Percentiles rank a stretch among this genome's conserved stretches.
These are phyloP conservation scores for Aspergillus uvarum DNA, from an alignment of 2,329 filamentous ascomycete species.

Conservation along the genomic window DNA sequence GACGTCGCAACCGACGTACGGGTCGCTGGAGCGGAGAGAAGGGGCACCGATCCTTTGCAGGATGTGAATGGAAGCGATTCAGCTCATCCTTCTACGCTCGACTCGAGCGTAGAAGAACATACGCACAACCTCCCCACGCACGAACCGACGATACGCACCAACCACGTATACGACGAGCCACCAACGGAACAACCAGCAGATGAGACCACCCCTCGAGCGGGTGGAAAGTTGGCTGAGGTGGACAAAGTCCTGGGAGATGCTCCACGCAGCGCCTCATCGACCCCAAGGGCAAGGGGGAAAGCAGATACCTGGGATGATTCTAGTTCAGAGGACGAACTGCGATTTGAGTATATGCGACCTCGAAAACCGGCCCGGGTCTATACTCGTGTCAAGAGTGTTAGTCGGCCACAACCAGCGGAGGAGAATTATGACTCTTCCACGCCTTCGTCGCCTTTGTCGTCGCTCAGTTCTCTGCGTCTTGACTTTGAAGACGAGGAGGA, in stretches of 20 bases:
- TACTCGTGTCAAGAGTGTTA: slow-evolving; percentile 6
- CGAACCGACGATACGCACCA: neutral
- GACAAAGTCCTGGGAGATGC: slow-evolving; percentile 1
- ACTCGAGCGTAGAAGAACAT: neutral
- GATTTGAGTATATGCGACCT: slow-evolving; percentile 27
- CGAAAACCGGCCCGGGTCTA: slow-evolving; percentile 13
- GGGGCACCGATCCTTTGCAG: neutral
- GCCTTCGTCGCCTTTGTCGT: slow-evolving; percentile 39
- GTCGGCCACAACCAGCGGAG: slow-evolving; percentile 4
- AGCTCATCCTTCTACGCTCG: neutral
- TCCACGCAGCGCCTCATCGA: slow-evolving; percentile 11
- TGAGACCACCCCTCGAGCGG: neutral
- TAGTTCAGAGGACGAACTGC: slow-evolving; percentile 39
- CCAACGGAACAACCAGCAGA: neutral
- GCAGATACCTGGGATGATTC: slow-evolving; percentile 29
- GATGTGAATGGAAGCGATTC: neutral
- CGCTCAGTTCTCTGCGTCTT: slow-evolving; percentile 23
- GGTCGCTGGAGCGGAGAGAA: neutral
- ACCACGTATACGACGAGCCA: neutral
- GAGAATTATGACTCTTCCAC: slow-evolving; percentile 31
- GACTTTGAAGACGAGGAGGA: slow-evolving; percentile 3
- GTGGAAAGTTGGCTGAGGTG: neutral
- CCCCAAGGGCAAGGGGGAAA: slow-evolving; percentile 16
- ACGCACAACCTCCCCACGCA: neutral
- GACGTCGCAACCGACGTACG: neutral